Base-by-base conservation (phyloP, 2,329 filamentous ascomycete species). In the Colletotrichum spinosum region DNA sequence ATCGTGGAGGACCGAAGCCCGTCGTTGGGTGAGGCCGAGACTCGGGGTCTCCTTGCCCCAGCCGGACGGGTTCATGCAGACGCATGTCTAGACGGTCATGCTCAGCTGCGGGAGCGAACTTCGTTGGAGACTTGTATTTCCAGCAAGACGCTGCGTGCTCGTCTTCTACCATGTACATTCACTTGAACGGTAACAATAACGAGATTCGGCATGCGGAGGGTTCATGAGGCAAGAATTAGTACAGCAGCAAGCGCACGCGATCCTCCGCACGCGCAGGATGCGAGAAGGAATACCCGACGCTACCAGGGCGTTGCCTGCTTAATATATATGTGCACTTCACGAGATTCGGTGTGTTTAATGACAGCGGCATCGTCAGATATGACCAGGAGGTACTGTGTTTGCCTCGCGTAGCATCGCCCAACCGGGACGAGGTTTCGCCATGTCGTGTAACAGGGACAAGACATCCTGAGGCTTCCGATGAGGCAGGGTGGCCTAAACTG, bases 381-480 rank as follows among this genome's bases (percentile, higher is more conserved):
- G 10, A 52, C 49, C n/a, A 13, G 10, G 33, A 25, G 41, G 37
- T 9, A 48, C 44, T 62, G 25, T 25, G 63, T 63, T 63, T 63
- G 58, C 52, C 34, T 66, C 49, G 53, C 42, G 48, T 57, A 57
- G 38, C 44, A 13, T 33, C 41, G 17, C 38, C 38, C 33, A n/a
- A 38, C 49, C 61, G 17, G 45, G 58, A 41, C 42, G 55, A 17
- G 13, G 33, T 33, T 51, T 60, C 37, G 44, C 41, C 41, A 66
- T 42, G 63, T 12, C 38, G 63, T 63, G 58, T 37, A 33, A 63
- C 63, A 15, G 42, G 34, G 63, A 45, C 58, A 42, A 66, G 59
- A 66, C 58, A 52, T 51, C 38, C 33, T 63, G 53, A 66, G 42
- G 63, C 48, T 53, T 57, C 25, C 63, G 58, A 63, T 63, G 58